Evolutionary conservation across 805 yeast genomes (phyloP).

Genomic region (Teunomyces aglyptinius): DNA sequence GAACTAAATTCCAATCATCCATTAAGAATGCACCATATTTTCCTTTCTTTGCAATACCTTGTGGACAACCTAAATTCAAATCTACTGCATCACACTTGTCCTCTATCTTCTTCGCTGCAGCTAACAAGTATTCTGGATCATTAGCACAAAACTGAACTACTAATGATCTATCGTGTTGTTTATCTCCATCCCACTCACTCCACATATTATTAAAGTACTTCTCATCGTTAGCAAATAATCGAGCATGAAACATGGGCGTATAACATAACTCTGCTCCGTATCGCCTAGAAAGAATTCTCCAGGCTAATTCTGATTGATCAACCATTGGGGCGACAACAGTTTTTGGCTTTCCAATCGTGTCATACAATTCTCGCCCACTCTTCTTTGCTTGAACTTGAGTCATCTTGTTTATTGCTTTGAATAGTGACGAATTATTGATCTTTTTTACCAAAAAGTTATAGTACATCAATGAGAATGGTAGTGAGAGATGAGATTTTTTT

Average conservation of each 20-base stretch:
- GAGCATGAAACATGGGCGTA: conserved; percentile 96
- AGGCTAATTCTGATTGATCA: conserved; percentile 92
- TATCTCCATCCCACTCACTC: conserved; percentile 67
- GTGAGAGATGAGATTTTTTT: no score
- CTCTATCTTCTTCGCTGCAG: conserved; percentile 79
- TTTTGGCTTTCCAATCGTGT: conserved; percentile 68
- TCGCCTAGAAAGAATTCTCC: conserved; percentile 82
- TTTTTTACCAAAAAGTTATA: background rate
- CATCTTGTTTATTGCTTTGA: background rate
- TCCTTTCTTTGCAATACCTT: conserved; percentile 93
- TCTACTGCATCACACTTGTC: conserved; percentile 94
- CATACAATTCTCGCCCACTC: conserved; percentile 66
- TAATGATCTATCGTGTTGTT: conserved; percentile 71
- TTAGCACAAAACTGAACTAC: conserved; percentile 96
- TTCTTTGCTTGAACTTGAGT: conserved; percentile 12
- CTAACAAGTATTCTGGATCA: conserved; percentile 77
- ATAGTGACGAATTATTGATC: background rate
- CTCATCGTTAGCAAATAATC: conserved; percentile 79
- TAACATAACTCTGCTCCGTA: conserved; percentile 94
- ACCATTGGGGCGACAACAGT: conserved; percentile 98
- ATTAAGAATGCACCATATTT: conserved; percentile 92
- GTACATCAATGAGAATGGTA: no score
- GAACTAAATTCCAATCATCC: conserved; percentile 93
- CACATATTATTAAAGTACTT: conserved; percentile 78
- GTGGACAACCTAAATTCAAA: conserved; percentile 95